Conservation (phyloP, 257 asterid genomes). For the Gentiana dahurica region DNA sequence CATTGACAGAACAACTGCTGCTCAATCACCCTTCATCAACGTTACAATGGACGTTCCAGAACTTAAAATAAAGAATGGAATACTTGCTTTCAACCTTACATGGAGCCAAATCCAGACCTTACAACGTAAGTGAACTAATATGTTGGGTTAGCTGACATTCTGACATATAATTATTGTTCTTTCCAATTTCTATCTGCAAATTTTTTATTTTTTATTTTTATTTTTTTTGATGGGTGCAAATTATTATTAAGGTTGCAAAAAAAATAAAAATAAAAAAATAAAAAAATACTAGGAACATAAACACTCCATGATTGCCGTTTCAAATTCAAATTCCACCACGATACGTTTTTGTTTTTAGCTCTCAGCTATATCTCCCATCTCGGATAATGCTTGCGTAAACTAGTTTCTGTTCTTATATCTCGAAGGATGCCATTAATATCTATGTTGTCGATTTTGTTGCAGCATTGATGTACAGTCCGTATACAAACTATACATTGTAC, state of each 20-base stretch:
- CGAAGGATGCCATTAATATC: not conserved
- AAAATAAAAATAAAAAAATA: no score
- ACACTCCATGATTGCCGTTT: no score
- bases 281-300: no score
- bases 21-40: slow-evolving; percentile 26
- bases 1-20: slow-evolving; percentile 33
- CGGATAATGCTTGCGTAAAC: no score
- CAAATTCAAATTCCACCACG: no score
- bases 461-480: slow-evolving; percentile 53
- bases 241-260: no score
- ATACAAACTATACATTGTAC: slow-evolving; percentile 4
- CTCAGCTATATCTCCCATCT: no score
- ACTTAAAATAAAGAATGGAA: slow-evolving; percentile 34
- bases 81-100: slow-evolving; percentile 47
- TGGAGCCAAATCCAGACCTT: slow-evolving; percentile 56
- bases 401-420: no score
- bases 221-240: no score
- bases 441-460: slow-evolving; percentile 24
- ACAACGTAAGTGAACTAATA: slow-evolving; percentile 36
- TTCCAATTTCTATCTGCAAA: not conserved
- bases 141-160: not conserved
- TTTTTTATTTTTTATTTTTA: no score
- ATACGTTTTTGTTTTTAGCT: no score
- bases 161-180: not conserved
- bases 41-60: slow-evolving; percentile 28